phyloP scores from a whole-genome alignment of 202 grass and related monocot genomes.

The Brachypodium distachyon region DNA sequence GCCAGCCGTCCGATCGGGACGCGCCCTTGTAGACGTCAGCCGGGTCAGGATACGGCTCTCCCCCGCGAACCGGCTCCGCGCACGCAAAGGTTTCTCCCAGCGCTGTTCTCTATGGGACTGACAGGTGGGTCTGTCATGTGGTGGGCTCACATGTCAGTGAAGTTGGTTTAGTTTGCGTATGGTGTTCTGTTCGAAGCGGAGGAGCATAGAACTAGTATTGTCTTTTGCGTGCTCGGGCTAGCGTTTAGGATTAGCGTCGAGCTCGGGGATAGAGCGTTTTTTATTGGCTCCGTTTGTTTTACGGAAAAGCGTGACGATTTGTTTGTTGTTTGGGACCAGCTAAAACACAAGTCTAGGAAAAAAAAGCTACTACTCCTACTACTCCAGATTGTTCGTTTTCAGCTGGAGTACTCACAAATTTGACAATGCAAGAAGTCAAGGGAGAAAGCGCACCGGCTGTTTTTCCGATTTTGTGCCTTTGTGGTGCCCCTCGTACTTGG shows the following conservation, averaged over 20 bases:
- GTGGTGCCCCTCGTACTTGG: too few relatives aligned
- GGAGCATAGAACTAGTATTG: not conserved
- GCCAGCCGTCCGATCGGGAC: constrained; percentile 41
- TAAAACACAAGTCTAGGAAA: too few relatives aligned
- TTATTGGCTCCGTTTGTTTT: constrained; percentile 14
- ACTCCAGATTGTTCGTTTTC: not conserved
- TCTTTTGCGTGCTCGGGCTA: not conserved
- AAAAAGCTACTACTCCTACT: too few relatives aligned
- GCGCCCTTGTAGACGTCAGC: constrained; percentile 25
- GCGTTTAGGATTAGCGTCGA: not conserved
- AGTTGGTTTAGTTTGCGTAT: fast-evolving
- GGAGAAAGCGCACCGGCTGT: too few relatives aligned
- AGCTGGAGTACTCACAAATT: too few relatives aligned
- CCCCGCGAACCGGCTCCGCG: not conserved
- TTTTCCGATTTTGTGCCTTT: too few relatives aligned
- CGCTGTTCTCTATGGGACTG: fast-evolving
- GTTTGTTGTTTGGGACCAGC: not conserved
- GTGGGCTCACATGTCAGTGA: not conserved
- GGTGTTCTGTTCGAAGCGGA: not conserved
- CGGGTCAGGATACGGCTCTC: not conserved
- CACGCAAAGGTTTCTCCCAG: not conserved
- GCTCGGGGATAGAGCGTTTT: constrained; percentile 11
- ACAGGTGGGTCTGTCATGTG: fast-evolving
- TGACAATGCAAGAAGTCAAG: too few relatives aligned
- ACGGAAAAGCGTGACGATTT: constrained; percentile 5